Conservation (phyloP, 2,329 filamentous ascomycete species). For the Incumbomyces lentus region DNA sequence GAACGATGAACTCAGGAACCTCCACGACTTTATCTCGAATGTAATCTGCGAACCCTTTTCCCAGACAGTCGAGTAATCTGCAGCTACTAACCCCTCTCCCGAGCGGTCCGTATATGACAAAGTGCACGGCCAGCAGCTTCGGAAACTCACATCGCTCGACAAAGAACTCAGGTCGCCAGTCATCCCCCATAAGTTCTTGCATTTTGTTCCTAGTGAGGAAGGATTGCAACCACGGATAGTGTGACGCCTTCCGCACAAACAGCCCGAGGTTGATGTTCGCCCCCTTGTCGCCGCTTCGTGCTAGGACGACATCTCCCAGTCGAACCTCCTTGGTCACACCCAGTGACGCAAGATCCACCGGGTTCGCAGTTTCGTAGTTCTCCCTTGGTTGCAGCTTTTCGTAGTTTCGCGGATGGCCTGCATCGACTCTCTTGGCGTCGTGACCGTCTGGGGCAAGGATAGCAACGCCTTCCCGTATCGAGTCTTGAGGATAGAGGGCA, state of each 20-base stretch:
- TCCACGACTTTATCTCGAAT: constrained; percentile 35
- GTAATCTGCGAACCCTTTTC: constrained; percentile 46
- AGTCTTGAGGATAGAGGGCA: constrained; percentile 25
- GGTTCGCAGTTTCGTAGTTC: constrained; percentile 15
- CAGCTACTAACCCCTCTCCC: constrained; percentile 40
- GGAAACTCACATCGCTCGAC: constrained; percentile 42
- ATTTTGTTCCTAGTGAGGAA: constrained; percentile 33
- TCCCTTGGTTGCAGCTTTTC: constrained; percentile 18
- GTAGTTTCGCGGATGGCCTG: constrained; percentile 14
- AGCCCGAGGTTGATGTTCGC: constrained; percentile 35
- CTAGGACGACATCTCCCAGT: constrained; percentile 36
- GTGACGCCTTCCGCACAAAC: constrained; percentile 22
- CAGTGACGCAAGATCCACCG: constrained; percentile 19
- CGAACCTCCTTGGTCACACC: constrained; percentile 26
- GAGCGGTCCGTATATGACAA: constrained; percentile 40
- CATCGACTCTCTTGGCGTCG: constrained; percentile 18
- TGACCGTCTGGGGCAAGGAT: constrained; percentile 18
- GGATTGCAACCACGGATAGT: constrained; percentile 29
- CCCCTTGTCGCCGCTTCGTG: constrained; percentile 33
- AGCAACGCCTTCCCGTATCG: constrained; percentile 23
- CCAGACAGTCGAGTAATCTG: constrained; percentile 38
- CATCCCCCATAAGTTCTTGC: constrained; percentile 33
- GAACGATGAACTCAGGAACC: constrained; percentile 24
- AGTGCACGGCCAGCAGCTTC: constrained; percentile 38
- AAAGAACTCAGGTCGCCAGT: constrained; percentile 34